Conservation (phyloP, 2,329 filamentous ascomycete species). For the Xylariaceae sp. region DNA sequence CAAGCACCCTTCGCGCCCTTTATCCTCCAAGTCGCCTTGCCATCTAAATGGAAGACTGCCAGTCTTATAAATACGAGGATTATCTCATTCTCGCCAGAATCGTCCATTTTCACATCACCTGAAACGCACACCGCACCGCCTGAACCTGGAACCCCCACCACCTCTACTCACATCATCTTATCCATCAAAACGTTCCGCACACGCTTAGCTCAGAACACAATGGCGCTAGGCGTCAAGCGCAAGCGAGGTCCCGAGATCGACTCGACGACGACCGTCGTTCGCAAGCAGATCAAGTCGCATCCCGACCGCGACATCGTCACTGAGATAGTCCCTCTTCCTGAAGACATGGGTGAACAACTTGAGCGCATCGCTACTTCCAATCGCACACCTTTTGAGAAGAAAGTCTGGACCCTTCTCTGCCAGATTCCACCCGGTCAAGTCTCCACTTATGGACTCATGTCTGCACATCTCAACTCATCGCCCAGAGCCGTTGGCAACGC, state of each 20-base stretch:
- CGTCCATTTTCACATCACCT: too few species aligned
- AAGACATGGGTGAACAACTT: constrained; percentile 40
- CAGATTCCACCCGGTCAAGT: constrained; percentile 74
- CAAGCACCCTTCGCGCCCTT: constrained; percentile 12
- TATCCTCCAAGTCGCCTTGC: neutral
- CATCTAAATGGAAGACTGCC: constrained; percentile 3
- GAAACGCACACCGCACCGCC: too few species aligned
- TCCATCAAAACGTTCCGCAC: too few species aligned
- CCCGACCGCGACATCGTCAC: neutral
- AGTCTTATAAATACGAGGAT: neutral
- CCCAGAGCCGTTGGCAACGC: constrained; percentile 39
- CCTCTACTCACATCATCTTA: too few species aligned
- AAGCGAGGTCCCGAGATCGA: constrained; percentile 20
- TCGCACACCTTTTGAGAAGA: constrained; percentile 56
- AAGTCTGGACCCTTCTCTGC: constrained; percentile 69
- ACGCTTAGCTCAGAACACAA: constrained; percentile 5
- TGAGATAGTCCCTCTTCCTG: constrained; percentile 8
- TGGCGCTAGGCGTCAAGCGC: constrained; percentile 27
- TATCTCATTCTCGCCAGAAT: neutral
- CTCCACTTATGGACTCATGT: constrained; percentile 74
- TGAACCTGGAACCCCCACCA: too few species aligned
- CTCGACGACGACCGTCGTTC: neutral
- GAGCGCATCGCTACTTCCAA: constrained; percentile 42
- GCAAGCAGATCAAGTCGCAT: constrained; percentile 13
- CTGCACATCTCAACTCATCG: constrained; percentile 45